These are phyloP conservation scores for Ailanthus altissimus DNA, from an alignment of 345 rosid genomes.

Conservation along the genomic window DNA sequence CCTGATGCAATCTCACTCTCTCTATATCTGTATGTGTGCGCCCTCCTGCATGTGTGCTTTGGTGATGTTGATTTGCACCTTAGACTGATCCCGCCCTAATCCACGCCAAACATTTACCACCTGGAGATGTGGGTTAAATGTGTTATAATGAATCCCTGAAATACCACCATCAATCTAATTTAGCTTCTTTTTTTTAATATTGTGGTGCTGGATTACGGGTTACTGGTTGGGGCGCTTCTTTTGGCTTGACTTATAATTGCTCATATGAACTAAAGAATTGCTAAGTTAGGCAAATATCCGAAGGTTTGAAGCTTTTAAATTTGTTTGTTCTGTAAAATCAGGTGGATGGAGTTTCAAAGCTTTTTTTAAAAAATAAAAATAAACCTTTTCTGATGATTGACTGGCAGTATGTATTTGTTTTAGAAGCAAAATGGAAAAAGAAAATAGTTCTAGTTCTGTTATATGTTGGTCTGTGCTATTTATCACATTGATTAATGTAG, in stretches of 20 bases:
- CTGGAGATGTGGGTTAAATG: neutral
- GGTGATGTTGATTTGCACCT: neutral
- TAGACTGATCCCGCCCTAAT: neutral
- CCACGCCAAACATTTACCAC: neutral
- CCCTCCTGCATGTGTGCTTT: neutral
- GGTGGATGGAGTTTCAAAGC: neutral
- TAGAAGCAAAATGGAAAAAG: neutral
- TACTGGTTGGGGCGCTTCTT: neutral
- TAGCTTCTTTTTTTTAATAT: neutral
- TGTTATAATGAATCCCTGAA: neutral
- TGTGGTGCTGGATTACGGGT: neutral
- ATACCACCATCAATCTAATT: neutral
- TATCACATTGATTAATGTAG: slow-evolving; percentile 41
- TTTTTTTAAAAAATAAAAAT: neutral
- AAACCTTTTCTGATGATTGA: neutral
- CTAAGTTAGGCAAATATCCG: neutral
- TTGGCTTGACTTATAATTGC: neutral
- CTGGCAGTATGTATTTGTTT: neutral
- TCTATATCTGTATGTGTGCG: neutral
- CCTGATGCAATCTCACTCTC: slow-evolving; percentile 12
- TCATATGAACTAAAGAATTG: neutral
- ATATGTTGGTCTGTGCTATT: slow-evolving; percentile 18
- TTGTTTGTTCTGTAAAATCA: neutral
- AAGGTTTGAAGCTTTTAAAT: neutral
- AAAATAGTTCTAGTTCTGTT: neutral